Base-by-base conservation (phyloP, 2,329 filamentous ascomycete species). In the Hymenoscyphus infarciens region DNA sequence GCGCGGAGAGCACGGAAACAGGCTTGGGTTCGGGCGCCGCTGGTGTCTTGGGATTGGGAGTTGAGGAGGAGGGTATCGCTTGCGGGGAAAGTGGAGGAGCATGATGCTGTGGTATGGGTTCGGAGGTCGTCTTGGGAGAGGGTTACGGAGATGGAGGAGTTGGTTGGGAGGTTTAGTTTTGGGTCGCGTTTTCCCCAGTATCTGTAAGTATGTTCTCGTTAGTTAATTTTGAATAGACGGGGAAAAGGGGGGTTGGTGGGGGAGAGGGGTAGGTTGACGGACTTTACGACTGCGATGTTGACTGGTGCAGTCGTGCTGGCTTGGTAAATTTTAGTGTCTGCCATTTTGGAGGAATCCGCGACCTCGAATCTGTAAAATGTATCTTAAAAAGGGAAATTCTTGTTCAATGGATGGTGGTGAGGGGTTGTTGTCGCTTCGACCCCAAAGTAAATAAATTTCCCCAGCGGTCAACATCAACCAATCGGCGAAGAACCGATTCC, bases 281-380 rank as follows among this genome's bases (percentile, higher is more conserved):
- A 96, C 90, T 98, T 98, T 80, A 98, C 95, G 63, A 98, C 93
- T 69, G 94, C 94, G 75, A 98, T 98, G 82, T 98, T 98, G 74
- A 98, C 94, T 15, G 94, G 95, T 49, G 95, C 95, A 67, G 93
- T 98, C 64, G 95, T 97, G 81, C 91, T 97, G 70, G 95, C 91
- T 72, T 92, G 89, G 81, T 96, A 93, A 73, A 98, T 84, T 61
- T 72, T 71, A 27, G 64, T 66, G 61, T 73, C 70, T n/a, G 72
- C 59, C 74, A 75, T 75, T 56, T 52, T 71, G 65, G 63, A 11
- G 29, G 10, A 10, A 38, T 35, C 42, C 38, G 33, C 35, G 11
- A 39, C 42, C 54, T 52, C 49, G 42, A n/a, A 25, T 16, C 25
- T 55, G 38, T 11, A 16, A 35, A 39, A 19, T 42, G 10, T 61